phyloP scores from a whole-genome alignment of 352 stramenopile species.

The Globisporangium yorkense region DNA sequence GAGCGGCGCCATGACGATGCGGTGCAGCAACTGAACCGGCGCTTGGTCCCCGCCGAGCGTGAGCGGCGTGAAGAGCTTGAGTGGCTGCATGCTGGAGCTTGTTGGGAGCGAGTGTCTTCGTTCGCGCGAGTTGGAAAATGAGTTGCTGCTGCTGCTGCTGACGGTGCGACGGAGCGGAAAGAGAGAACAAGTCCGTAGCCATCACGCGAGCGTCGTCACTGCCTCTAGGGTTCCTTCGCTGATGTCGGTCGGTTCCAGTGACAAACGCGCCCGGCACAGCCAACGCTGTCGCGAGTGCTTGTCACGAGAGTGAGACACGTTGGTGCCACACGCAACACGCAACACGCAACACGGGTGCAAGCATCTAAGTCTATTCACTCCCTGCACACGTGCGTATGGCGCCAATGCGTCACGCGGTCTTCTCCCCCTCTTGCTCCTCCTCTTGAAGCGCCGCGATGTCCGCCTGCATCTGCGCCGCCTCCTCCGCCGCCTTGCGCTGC shows the following conservation, averaged over 20 bases:
- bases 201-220: no score
- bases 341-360: no score
- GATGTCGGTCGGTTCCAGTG: no score
- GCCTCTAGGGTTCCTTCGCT: no score
- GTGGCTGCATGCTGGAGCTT: background rate
- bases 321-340: no score
- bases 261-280: no score
- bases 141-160: background rate
- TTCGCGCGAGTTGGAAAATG: constrained; percentile 1
- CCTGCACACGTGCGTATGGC: no score
- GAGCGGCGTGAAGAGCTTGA: constrained; percentile 44
- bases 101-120: background rate
- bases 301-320: no score
- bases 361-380: no score
- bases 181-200: no score
- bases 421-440: background rate
- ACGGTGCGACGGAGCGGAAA: no score
- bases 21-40: constrained; percentile 36
- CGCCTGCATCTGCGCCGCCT: constrained; percentile 15
- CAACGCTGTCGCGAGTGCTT: no score
- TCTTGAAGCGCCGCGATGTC: constrained; percentile 4
- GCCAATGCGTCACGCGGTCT: background rate
- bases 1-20: constrained; percentile 63
- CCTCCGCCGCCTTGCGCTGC: constrained; percentile 30
- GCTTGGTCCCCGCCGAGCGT: constrained; percentile 31